A percentile compares a stretch with the other conserved stretches of the same genome.
phyloP scores from a whole-genome alignment of 768 basidiomycete species.

The Kwoniella bestiolae region DNA sequence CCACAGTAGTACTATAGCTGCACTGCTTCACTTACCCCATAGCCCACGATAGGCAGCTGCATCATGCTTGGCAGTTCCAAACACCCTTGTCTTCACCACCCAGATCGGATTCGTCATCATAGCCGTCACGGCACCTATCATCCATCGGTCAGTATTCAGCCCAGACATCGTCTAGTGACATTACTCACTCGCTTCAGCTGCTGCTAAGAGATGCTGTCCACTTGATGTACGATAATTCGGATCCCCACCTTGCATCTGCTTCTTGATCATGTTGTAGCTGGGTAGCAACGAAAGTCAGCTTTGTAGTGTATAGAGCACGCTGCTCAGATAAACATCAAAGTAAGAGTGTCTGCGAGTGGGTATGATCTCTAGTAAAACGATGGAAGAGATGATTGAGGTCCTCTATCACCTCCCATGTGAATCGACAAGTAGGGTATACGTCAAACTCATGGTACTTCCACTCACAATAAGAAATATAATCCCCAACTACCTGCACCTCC shows the following conservation, averaged over 20 bases:
- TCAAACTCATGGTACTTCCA: conserved; percentile 25
- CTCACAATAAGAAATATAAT: conserved; percentile 95
- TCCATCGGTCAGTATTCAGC: neutral
- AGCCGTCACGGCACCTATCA: conserved; percentile 84
- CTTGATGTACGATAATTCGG: conserved; percentile 72
- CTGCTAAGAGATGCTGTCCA: conserved; percentile 79
- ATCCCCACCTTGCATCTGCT: conserved; percentile 67
- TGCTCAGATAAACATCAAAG: too few relatives aligned
- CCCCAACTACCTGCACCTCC: conserved; percentile 98
- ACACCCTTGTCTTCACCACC: conserved; percentile 97
- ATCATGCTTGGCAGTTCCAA: conserved; percentile 72
- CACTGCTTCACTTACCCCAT: conserved; percentile 66
- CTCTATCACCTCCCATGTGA: too few relatives aligned
- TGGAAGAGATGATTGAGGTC: too few relatives aligned
- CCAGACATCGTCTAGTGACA: neutral
- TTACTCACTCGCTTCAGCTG: conserved; percentile 92
- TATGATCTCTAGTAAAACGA: too few relatives aligned
- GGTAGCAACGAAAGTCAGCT: too few relatives aligned
- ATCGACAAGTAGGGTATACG: neutral
- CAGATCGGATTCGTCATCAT: conserved; percentile 96
- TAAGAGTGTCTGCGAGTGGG: too few relatives aligned
- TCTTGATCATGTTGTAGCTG: conserved; percentile 94
- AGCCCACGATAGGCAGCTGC: conserved; percentile 77
- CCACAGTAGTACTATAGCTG: neutral
- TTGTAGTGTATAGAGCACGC: too few relatives aligned